Conservation (phyloP, 2,329 filamentous ascomycete genomes). For the Gaeumannomyces tritici region DNA sequence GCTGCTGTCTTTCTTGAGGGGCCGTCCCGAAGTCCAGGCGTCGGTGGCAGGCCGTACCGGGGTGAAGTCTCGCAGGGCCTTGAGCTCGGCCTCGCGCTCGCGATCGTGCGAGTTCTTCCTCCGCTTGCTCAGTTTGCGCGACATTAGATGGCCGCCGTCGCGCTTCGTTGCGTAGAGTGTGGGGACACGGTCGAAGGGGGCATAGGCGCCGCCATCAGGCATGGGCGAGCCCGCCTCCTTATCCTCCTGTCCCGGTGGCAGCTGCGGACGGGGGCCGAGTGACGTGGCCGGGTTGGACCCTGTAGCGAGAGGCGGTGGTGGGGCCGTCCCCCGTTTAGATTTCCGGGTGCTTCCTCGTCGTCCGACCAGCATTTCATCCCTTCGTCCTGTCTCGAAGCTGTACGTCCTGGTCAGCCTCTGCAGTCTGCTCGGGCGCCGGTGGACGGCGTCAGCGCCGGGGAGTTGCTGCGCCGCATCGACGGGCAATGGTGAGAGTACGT, state of each 20-base stretch:
- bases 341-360: constrained; percentile 13
- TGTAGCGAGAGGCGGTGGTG: constrained; percentile 11
- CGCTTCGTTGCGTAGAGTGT: constrained; percentile 51
- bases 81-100: constrained; percentile 78
- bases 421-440: constrained; percentile 28
- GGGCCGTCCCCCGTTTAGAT: constrained; percentile 14
- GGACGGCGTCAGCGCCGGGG: not conserved
- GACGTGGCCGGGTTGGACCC: constrained; percentile 8
- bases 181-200: constrained; percentile 28
- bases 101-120: constrained; percentile 60
- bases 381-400: constrained; percentile 52
- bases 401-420: constrained; percentile 41
- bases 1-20: constrained; percentile 53
- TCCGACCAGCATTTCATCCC: constrained; percentile 40
- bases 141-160: constrained; percentile 44
- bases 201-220: constrained; percentile 12
- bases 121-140: constrained; percentile 68
- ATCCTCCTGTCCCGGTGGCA: not conserved
- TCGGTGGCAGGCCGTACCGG: constrained; percentile 55
- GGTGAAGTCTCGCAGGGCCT: constrained; percentile 65
- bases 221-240: not conserved
- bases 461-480: not conserved
- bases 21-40: constrained; percentile 49
- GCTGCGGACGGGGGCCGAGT: not conserved
- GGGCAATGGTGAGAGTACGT: not conserved